Conservation (phyloP, 2,329 filamentous ascomycete genomes). For the Elsinoe australis region DNA sequence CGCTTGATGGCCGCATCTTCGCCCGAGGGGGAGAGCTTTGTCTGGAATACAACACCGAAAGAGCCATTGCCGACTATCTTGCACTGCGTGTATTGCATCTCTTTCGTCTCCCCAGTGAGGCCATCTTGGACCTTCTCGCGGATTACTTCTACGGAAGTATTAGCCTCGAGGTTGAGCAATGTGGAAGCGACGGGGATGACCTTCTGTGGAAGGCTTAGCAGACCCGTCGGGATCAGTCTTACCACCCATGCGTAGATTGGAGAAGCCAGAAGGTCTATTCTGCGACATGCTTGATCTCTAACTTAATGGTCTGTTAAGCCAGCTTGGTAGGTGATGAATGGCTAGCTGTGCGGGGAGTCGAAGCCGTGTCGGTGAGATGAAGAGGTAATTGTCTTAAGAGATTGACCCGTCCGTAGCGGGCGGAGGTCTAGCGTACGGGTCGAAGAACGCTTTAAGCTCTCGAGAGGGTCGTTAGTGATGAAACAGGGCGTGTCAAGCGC, state of each 20-base stretch:
- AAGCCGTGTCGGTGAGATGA: constrained; percentile 7
- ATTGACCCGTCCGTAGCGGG: constrained; percentile 4
- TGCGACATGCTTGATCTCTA: constrained; percentile 61
- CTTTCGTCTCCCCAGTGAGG: constrained; percentile 88
- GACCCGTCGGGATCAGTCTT: constrained; percentile 21
- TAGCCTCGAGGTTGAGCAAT: constrained; percentile 27
- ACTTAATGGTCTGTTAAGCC: constrained; percentile 7
- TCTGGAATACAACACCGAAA: constrained; percentile 98
- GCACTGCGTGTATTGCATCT: constrained; percentile 97
- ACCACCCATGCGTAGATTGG: constrained; percentile 93
- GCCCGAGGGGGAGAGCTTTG: constrained; percentile 92
- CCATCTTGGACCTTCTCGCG: constrained; percentile 99
- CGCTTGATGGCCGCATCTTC: constrained; percentile 99
- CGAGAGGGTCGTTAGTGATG: constrained; percentile 11
- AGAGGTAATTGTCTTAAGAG: background rate
- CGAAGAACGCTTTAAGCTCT: background rate
- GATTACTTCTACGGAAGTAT: constrained; percentile 67
- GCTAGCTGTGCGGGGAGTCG: constrained; percentile 2
- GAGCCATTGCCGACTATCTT: constrained; percentile 99
- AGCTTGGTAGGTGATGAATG: constrained; percentile 9
- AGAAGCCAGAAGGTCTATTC: constrained; percentile 84
- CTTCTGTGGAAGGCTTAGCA: background rate
- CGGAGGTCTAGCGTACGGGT: background rate
- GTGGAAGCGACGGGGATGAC: constrained; percentile 15
- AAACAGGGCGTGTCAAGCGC: background rate